A percentile compares a stretch with the other conserved stretches of the same genome.
phyloP scores from a whole-genome alignment of 805 yeast species.

The Novakomyces olei region DNA sequence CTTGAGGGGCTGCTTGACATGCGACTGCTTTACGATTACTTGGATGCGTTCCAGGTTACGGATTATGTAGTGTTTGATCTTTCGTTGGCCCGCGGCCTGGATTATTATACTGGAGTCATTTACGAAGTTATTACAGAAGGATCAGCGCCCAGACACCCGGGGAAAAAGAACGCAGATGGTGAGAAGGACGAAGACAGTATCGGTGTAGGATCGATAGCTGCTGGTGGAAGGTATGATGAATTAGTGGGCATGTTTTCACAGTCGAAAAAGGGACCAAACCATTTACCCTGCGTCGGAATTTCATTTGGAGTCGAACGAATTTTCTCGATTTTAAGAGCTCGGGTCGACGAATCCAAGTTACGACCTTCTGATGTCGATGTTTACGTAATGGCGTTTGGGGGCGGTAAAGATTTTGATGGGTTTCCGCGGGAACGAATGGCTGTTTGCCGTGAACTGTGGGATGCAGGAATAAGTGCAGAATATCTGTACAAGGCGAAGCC shows the following conservation, averaged over 20 bases:
- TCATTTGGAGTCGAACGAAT: slow-evolving; percentile 94
- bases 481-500: slow-evolving; percentile 83
- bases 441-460: slow-evolving; percentile 67
- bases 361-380: slow-evolving; percentile 82
- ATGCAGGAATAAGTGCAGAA: slow-evolving; percentile 72
- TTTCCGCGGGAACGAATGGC: slow-evolving; percentile 79
- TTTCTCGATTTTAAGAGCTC: slow-evolving; percentile 68
- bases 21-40: slow-evolving; percentile 47
- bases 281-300: slow-evolving; percentile 91
- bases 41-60: slow-evolving; percentile 57
- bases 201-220: slow-evolving; percentile 96
- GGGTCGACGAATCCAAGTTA: slow-evolving; percentile 40
- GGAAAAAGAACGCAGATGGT: slow-evolving; percentile 17
- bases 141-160: slow-evolving; percentile 60
- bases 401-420: slow-evolving; percentile 91
- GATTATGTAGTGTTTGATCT: slow-evolving; percentile 60
- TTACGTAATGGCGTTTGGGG: slow-evolving; percentile 93
- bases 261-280: slow-evolving; percentile 45
- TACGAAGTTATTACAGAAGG: slow-evolving; percentile 91
- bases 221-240: slow-evolving; percentile 95
- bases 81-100: slow-evolving; percentile 91
- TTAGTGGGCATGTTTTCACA: slow-evolving; percentile 88
- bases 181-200: slow-evolving; percentile 67
- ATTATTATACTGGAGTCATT: slow-evolving; percentile 90
- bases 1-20: slow-evolving; percentile 64